Conservation (phyloP, 495 filamentous ascomycete genomes). For the Pseudomonodictys pantanalensis region DNA sequence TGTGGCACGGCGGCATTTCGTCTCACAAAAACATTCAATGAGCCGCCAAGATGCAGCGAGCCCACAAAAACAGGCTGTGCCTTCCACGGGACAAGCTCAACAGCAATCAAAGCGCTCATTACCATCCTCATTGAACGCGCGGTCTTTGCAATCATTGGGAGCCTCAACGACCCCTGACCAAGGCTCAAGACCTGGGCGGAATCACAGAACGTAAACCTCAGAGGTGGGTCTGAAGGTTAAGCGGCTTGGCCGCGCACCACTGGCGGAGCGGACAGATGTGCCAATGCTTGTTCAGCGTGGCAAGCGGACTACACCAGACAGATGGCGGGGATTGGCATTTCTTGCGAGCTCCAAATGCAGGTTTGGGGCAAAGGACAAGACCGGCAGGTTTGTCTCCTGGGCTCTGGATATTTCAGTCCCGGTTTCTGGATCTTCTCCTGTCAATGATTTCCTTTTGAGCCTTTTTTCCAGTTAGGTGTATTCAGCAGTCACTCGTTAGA, state of each 20-base stretch:
- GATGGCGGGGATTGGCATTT: conserved; percentile 29
- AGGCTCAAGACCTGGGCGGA: conserved; percentile 19
- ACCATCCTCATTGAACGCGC: background rate
- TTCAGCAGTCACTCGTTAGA: conserved; percentile 30
- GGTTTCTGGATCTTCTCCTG: conserved; percentile 3
- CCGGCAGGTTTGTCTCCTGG: no score
- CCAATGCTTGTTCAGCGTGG: conserved; percentile 18
- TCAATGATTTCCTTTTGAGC: conserved; percentile 20
- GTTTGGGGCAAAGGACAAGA: background rate
- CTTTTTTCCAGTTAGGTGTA: conserved; percentile 5
- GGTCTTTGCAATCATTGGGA: conserved; percentile 3
- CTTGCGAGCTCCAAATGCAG: conserved; percentile 18
- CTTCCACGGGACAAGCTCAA: conserved; percentile 3
- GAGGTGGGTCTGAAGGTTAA: background rate
- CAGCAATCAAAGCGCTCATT: conserved; percentile 15
- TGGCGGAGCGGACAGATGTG: conserved; percentile 17
- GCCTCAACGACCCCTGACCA: conserved; percentile 21
- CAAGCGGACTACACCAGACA: conserved; percentile 21
- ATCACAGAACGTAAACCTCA: background rate
- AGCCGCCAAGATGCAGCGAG: no score
- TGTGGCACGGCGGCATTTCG: no score
- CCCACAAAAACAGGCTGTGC: conserved; percentile 25
- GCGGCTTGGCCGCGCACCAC: conserved; percentile 20
- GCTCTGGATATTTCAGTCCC: conserved; percentile 18
- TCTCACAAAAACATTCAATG: no score